Conservation (phyloP, 805 yeast species). For the Starmerella tilneyi region DNA sequence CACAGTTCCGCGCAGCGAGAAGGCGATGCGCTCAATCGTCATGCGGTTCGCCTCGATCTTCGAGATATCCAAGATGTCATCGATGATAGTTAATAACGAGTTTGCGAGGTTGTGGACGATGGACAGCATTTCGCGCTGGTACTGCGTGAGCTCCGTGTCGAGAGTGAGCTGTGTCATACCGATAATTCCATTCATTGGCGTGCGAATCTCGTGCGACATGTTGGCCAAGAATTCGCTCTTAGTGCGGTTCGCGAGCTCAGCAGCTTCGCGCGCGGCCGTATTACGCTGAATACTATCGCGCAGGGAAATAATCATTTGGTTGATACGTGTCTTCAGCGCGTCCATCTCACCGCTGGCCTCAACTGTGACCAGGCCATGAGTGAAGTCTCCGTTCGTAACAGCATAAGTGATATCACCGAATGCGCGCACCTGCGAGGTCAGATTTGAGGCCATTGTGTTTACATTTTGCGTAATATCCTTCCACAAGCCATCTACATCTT, state of each 20-base stretch:
- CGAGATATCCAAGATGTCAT: constrained; percentile 82
- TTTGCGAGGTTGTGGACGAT: constrained; percentile 83
- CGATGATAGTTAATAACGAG: constrained; percentile 74
- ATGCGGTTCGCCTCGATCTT: constrained; percentile 88
- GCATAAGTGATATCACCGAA: constrained; percentile 91
- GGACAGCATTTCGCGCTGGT: constrained; percentile 82
- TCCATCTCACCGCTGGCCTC: constrained; percentile 89
- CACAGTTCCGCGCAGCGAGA: constrained; percentile 74
- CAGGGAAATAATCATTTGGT: constrained; percentile 76
- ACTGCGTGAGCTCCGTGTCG: constrained; percentile 81
- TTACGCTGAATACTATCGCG: constrained; percentile 84
- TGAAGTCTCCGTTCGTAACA: constrained; percentile 88
- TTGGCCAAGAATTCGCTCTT: constrained; percentile 85
- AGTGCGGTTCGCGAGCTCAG: constrained; percentile 79
- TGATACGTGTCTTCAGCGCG: constrained; percentile 43
- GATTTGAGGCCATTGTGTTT: constrained; percentile 87
- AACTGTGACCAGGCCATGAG: constrained; percentile 70
- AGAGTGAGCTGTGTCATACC: constrained; percentile 86
- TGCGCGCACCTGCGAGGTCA: constrained; percentile 85
- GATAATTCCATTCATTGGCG: constrained; percentile 87
- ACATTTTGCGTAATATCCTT: constrained; percentile 84
- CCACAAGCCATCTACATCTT: constrained; percentile 87
- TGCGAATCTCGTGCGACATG: constrained; percentile 78
- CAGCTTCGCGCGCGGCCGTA: constrained; percentile 90
- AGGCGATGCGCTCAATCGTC: constrained; percentile 85